Evolutionary conservation across 176 grass and related monocot genomes (phyloP).

Genomic region (Ensete ventricosum): DNA sequence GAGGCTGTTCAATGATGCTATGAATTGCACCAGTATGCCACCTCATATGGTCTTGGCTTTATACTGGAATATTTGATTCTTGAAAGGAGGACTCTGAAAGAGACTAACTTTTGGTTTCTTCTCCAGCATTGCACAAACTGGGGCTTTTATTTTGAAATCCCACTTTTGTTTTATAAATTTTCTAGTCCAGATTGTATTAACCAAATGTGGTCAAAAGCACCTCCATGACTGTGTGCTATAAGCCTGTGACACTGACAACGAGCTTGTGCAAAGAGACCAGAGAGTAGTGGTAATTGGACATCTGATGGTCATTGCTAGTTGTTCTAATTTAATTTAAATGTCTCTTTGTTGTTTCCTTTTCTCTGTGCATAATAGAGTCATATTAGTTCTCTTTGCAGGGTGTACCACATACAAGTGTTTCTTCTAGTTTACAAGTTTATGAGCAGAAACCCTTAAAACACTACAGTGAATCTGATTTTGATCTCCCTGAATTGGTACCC

Average conservation of each 20-base stretch:
- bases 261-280: no score
- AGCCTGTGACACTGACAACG: no score
- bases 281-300: neutral
- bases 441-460: slow-evolving; percentile 37
- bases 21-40: neutral
- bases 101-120: no score
- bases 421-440: slow-evolving; percentile 27
- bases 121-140: no score
- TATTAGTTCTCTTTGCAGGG: slow-evolving; percentile 14
- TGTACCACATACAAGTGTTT: slow-evolving; percentile 10
- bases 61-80: neutral
- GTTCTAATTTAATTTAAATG: neutral
- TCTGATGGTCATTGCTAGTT: neutral
- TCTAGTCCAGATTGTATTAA: no score
- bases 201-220: neutral
- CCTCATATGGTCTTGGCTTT: neutral
- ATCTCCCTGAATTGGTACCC: slow-evolving; percentile 40
- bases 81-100: neutral
- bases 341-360: neutral
- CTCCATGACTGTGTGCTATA: neutral
- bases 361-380: neutral
- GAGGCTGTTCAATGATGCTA: neutral
- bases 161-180: no score
- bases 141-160: no score
- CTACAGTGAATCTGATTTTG: slow-evolving; percentile 32